Conservation (phyloP, 306 rosid genomes). For the Trifolium fragiferum region DNA sequence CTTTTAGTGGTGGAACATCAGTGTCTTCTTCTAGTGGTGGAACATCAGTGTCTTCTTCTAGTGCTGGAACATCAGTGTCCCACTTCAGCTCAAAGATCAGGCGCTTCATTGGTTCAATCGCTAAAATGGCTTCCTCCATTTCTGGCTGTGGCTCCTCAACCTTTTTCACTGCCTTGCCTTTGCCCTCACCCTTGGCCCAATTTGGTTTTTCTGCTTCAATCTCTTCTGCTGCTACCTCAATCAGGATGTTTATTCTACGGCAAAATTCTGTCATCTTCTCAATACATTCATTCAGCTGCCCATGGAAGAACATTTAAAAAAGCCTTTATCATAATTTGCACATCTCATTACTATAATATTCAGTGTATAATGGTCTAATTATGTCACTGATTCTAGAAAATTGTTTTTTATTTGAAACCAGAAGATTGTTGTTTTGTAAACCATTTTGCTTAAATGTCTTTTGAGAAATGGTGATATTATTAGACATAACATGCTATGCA, state of each 20-base stretch:
- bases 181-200: too few species aligned
- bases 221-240: background rate
- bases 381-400: background rate
- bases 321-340: background rate
- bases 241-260: background rate
- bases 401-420: too few species aligned
- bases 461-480: background rate
- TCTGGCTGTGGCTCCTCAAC: too few species aligned
- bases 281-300: background rate
- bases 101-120: background rate
- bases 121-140: background rate
- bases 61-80: background rate
- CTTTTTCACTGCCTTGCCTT: too few species aligned
- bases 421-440: too few species aligned
- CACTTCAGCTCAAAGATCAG: slow-evolving; percentile 26
- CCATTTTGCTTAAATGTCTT: background rate
- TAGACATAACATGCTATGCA: background rate
- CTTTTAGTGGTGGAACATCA: background rate
- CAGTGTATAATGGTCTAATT: background rate
- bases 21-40: background rate
- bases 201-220: too few species aligned
- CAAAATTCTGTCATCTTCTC: background rate
- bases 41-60: background rate
- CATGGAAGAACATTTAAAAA: background rate
- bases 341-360: background rate